Evolutionary conservation across 2,329 filamentous ascomycete species (phyloP), one percentile per base, ranked within the genome.

Genomic region (Cladophialophora carrionii): DNA sequence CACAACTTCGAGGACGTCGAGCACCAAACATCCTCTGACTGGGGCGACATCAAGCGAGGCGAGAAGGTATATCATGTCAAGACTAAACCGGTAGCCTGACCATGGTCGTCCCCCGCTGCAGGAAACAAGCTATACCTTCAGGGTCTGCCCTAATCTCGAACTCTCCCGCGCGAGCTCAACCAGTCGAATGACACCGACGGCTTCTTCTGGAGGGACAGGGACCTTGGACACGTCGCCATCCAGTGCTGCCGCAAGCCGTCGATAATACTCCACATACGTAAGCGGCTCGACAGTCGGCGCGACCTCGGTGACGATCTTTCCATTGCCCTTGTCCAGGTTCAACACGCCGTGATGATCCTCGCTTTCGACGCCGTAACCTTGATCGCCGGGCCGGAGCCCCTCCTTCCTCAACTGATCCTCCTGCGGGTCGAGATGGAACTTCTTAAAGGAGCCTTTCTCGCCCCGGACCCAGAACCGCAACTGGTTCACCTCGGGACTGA

Each of bases 401-500:
- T 78, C 81, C 75, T 85, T 85, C 55, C 64, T 63, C 60, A 93
- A 82, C 75, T 92, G 89, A 62, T 88, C 85, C 78, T 95, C 91
- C 76, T 94, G 90, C 1, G 86, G 80, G 74, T 95, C 91, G 1
- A 94, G 81, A 61, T 84, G 78, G 74, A 76, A 84, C 82, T 93
- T 94, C 79, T 85, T 88, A 77, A 88, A 94, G 73, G 85, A 90
- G 0, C 89, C 91, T 76, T 88, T 87, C 20, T 85, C 85, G 24
- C 91, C 91, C 29, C 90, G 82, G 9, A 93, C 82, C 90, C 90
- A 93, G 81, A 88, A 94, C 46, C 90, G 81, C 65, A 89, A 80
- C 79, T 94, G 90, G 67, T 85, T 80, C 26, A 80, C 80, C 77
- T 93, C 90, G 2, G 85, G 85, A 73, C 87, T 90, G 57, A 91